Evolutionary conservation across 768 basidiomycete genomes (phyloP), one percentile per base, ranked within the genome.

Genomic region (Collybia sordida): DNA sequence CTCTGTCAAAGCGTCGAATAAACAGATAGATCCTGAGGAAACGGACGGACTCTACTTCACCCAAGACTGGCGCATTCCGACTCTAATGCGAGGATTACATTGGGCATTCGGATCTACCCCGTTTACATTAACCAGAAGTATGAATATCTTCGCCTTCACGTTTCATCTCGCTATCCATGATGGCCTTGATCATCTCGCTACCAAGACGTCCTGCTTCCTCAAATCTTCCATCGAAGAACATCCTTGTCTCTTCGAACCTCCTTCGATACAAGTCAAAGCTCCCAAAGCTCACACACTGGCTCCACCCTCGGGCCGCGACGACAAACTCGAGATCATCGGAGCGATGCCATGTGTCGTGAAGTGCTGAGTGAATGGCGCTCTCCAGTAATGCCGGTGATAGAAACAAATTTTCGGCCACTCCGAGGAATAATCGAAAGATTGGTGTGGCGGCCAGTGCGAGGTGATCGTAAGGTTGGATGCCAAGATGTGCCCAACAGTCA

Each of bases 331-430:
- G 74, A 66, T 98, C 96, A 57, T 98, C 90, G 0, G 84, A 78
- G 7, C 94, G 75, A 61, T 94, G 89, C 61, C 88, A 82, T 3
- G 80, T 80, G 58, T 95, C 90, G 49, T 81, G 67, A 25, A 94
- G 62, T 0, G 87, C 89, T 0, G 92, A 87, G 39, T 83, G 70
- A 37, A 98, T 77, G 0, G 95, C 88, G 2, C 75, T 69, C 47
- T 84, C 75, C 12, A 96, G 71, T 2, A 88, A 74, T 0, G 69
- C 59, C 1, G 76, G 72, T 0, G 83, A 85, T 35, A 89, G 78
- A 72, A 98, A 99, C 9, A 99, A 80, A 67, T 95, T 90, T 67
- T 98, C 96, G 7, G 96, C 91, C 7, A 98, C 93, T 25, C 96
- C 96, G 44, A 99, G 87, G 86, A 96, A 98, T 54, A 99, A 78